Percentiles rank a stretch among this genome's conserved stretches.
Conservation (phyloP, 108 stramenopile species). For the Pseudonitzschia pungens region DNA sequence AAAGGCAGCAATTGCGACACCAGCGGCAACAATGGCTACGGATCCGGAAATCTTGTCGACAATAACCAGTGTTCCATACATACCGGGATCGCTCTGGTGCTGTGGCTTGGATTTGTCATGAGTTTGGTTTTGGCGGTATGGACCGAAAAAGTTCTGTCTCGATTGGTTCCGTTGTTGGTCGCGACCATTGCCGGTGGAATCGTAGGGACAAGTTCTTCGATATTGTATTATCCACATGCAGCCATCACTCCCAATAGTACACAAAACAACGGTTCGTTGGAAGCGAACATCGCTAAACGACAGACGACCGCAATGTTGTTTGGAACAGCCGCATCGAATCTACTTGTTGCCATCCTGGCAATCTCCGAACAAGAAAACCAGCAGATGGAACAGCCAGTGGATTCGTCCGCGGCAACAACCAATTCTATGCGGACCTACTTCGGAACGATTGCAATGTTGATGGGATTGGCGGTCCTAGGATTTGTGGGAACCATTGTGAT, state of each 20-base stretch:
- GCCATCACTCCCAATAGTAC: not conserved
- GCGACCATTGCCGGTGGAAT: not conserved
- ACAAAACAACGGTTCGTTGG: no score
- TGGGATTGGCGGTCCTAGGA: not conserved
- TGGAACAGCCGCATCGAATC: not conserved
- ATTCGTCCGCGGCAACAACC: not conserved
- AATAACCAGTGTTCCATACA: not conserved
- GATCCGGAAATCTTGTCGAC: not conserved
- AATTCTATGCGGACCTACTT: not conserved
- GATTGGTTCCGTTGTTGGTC: not conserved
- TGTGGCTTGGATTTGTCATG: not conserved
- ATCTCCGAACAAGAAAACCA: not conserved
- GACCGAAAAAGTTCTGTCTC: not conserved
- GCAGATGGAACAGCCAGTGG: not conserved
- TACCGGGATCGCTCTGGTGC: not conserved
- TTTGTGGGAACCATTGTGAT: not conserved
- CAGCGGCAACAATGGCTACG: not conserved
- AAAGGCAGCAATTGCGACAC: not conserved
- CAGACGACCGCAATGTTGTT: conserved; percentile 13
- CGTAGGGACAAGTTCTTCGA: conserved; percentile 2
- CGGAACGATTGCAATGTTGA: not conserved
- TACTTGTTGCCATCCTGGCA: not conserved
- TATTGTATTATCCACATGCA: conserved; percentile 16
- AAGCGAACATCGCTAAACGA: not conserved
- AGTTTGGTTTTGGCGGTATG: not conserved